Evolutionary conservation across 257 asterid genomes (phyloP), one percentile per base, ranked within the genome.

Genomic region (Plantago ovata): DNA sequence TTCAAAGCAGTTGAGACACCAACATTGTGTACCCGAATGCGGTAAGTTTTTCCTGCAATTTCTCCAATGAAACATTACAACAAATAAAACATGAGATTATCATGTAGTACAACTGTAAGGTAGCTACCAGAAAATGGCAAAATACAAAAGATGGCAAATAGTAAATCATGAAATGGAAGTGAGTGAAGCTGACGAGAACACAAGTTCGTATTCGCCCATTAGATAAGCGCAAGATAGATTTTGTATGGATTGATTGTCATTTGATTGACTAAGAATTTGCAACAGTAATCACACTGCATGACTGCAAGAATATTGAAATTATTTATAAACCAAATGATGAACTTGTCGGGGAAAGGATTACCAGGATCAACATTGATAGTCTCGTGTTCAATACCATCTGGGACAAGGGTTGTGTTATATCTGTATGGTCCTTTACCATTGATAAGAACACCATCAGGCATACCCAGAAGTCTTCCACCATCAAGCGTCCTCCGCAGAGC

Each of bases 361-460:
- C 98, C 98, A 72, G 95, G 97, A 61, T 89, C 79, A 59, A 93
- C 99, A 72, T 83, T 75, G 13, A 89, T 76, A 4, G 95, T 89
- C 70, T 84, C 97, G 3, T 82, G 63, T 57, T 75, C 77, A 24
- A 93, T 89, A 64, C 96, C 97, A 75, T 74, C 97, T 36, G 95
- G 93, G 68, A 93, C 95, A 55, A 80, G 79, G 4, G 99, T 66
- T 3, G 61, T 52, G 59, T 93, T 93, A 80, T 86, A 93, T 81
- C 85, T 78, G 68, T 69, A 93, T 0, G 99, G 99, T 40, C 99
- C 99, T 73, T 89, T 93, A 61, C 99, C 99, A 60, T 93, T 93
- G 33, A 93, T 83, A 56, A 92, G 87, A 69, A 92, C 96, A 51
- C 96, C 96, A 77, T 85, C 96, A 0, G 96, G 96, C 88, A 86